Percentiles rank a stretch among this genome's conserved stretches.
These are phyloP conservation scores for Spergularia azorica DNA, from an alignment of 179 eudicot genomes.

Conservation along the genomic window DNA sequence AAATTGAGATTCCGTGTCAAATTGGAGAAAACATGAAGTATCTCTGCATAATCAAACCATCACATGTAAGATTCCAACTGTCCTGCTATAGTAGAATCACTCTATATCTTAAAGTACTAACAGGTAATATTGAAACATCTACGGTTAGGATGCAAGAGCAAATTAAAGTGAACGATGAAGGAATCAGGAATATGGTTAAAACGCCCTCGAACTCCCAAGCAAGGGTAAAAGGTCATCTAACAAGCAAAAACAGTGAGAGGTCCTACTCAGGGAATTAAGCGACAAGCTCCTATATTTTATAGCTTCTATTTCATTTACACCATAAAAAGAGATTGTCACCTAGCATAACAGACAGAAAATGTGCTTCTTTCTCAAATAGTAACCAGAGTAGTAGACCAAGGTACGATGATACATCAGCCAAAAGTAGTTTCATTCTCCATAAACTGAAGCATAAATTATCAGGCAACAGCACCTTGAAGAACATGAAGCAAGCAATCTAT, in stretches of 20 bases:
- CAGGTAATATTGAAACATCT: neutral
- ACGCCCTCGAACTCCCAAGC: neutral
- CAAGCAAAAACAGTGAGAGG: neutral
- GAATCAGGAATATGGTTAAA: neutral
- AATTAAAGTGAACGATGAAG: neutral
- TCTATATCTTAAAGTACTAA: neutral
- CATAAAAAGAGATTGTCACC: neutral
- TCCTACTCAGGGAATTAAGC: neutral
- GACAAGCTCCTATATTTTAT: neutral
- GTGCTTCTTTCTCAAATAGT: neutral
- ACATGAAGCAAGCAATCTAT: neutral
- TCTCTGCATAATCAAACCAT: slow-evolving; percentile 58
- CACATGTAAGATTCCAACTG: slow-evolving; percentile 19
- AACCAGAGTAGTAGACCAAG: neutral
- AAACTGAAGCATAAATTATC: neutral
- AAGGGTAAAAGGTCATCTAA: neutral
- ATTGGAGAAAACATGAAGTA: slow-evolving; percentile 89
- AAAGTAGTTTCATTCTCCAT: neutral
- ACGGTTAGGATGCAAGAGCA: neutral
- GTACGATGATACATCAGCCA: neutral
- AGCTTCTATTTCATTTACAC: neutral
- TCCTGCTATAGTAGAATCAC: too few species aligned
- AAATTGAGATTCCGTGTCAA: slow-evolving; percentile 81
- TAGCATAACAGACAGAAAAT: neutral
- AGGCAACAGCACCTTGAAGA: neutral